phyloP scores from a whole-genome alignment of 169 alveolate species.

The Blepharisma undulans region DNA sequence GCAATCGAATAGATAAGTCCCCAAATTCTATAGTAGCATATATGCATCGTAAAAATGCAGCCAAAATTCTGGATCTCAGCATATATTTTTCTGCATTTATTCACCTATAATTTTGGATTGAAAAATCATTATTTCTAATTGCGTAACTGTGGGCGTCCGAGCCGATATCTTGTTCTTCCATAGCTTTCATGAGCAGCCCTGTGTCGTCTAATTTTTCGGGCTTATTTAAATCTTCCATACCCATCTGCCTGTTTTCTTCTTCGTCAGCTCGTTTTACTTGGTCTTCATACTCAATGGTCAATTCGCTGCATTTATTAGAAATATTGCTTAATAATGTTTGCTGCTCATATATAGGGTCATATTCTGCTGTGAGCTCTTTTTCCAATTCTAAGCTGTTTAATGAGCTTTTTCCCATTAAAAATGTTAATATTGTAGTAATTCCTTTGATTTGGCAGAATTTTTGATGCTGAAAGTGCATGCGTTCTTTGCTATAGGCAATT shows the following conservation, averaged over 20 bases:
- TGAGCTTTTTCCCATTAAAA: conserved; percentile 43
- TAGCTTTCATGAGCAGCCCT: conserved; percentile 43
- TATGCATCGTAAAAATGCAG: conserved; percentile 51
- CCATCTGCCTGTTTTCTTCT: conserved; percentile 35
- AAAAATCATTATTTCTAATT: not conserved
- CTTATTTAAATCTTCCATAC: not conserved
- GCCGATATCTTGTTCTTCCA: conserved; percentile 41
- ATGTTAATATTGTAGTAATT: conserved; percentile 36
- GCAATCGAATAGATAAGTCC: conserved; percentile 31
- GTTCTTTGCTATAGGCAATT: not conserved
- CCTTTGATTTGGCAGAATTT: conserved; percentile 49
- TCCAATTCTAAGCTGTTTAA: conserved; percentile 19
- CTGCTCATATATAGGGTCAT: conserved; percentile 32
- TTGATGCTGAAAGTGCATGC: conserved; percentile 30
- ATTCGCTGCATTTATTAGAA: conserved; percentile 7
- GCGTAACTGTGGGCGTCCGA: conserved; percentile 31
- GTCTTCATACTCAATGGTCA: conserved; percentile 4
- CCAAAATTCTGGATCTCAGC: conserved; percentile 43
- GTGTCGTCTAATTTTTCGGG: conserved; percentile 34
- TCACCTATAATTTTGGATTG: not conserved
- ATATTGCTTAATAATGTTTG: conserved; percentile 8
- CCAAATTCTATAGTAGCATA: conserved; percentile 61
- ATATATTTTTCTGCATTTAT: conserved; percentile 30
- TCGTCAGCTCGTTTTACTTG: conserved; percentile 31
- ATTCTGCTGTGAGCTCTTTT: conserved; percentile 45